Conservation (phyloP, 1,139 yeast species). For the Taphrina confusa region DNA sequence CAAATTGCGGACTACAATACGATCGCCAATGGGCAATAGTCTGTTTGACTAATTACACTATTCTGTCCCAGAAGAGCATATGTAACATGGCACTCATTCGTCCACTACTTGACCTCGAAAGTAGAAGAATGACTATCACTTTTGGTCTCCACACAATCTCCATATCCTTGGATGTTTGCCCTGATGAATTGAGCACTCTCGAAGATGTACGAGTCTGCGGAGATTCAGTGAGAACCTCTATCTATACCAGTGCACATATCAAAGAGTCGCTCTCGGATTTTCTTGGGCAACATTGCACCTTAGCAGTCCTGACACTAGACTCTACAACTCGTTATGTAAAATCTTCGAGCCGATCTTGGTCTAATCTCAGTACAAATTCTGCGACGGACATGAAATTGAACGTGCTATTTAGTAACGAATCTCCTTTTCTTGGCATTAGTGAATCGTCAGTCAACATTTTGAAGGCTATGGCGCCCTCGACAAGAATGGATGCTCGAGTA, state of each 20-base stretch:
- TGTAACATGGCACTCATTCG: slow-evolving; percentile 18
- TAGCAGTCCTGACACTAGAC: neutral
- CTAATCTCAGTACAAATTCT: neutral
- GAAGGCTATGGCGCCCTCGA: neutral
- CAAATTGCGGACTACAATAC: slow-evolving; percentile 46
- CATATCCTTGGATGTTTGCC: neutral
- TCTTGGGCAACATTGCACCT: slow-evolving; percentile 21
- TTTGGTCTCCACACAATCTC: neutral
- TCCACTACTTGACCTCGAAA: neutral
- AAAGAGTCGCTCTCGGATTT: neutral
- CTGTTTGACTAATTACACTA: neutral
- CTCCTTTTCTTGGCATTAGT: slow-evolving; percentile 16
- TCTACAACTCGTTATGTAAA: slow-evolving; percentile 3
- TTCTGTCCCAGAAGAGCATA: slow-evolving; percentile 12
- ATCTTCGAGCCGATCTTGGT: slow-evolving; percentile 2
- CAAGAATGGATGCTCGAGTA: neutral
- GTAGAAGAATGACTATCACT: neutral
- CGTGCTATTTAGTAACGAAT: slow-evolving; percentile 20
- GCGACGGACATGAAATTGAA: neutral
- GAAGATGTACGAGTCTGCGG: slow-evolving; percentile 11
- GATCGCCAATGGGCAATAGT: slow-evolving; percentile 50
- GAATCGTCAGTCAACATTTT: slow-evolving; percentile 1
- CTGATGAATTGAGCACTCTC: neutral
- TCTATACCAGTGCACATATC: slow-evolving; percentile 1
- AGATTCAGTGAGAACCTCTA: neutral